A percentile compares a stretch with the other conserved stretches of the same genome.
Evolutionary conservation across 441 rosid species (phyloP).

Genomic region (Pelargonium fulgidum): DNA sequence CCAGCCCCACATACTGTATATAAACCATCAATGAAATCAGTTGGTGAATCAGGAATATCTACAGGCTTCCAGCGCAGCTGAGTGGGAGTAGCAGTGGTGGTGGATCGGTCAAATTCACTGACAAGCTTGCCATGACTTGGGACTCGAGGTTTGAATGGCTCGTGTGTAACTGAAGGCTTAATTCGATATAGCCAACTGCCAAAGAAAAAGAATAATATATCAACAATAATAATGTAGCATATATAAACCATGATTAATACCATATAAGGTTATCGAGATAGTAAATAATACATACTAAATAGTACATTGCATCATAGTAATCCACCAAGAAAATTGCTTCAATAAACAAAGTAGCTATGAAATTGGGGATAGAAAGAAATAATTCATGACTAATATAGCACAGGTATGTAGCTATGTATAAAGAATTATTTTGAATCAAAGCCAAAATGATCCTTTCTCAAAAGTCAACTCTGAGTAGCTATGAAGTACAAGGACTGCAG

Average conservation of each 20-base stretch:
- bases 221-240: neutral
- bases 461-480: neutral
- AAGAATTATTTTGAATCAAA: slow-evolving; percentile 4
- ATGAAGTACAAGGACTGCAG: too few relatives aligned
- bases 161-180: slow-evolving; percentile 91
- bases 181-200: slow-evolving; percentile 83
- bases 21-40: slow-evolving; percentile 76
- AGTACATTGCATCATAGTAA: neutral
- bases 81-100: slow-evolving; percentile 67
- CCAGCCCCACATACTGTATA: slow-evolving; percentile 89
- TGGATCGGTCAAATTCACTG: slow-evolving; percentile 69
- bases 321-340: neutral
- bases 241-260: neutral
- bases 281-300: too few relatives aligned
- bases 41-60: slow-evolving; percentile 52
- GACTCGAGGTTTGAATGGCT: slow-evolving; percentile 66
- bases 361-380: neutral
- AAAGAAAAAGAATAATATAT: neutral
- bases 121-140: slow-evolving; percentile 61
- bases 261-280: neutral
- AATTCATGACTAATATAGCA: neutral
- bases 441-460: neutral
- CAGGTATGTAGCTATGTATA: neutral
- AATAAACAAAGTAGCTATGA: neutral
- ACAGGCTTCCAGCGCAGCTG: slow-evolving; percentile 94